Evolutionary conservation across 1,284 basidiomycete species (phyloP).

Genomic region (Porodaedalea pini): DNA sequence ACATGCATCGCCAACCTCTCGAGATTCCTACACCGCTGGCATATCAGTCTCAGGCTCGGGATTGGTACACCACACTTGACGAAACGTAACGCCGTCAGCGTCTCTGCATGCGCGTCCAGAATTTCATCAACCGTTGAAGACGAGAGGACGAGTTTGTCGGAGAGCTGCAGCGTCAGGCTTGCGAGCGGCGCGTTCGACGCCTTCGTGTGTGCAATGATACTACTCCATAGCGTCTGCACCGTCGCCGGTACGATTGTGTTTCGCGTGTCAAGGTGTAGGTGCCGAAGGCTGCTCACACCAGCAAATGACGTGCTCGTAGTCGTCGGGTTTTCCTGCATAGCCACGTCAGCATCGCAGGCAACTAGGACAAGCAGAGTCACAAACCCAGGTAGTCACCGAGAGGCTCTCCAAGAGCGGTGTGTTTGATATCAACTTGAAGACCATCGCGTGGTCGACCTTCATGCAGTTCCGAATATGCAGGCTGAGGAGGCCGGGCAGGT

Average conservation of each 20-base stretch:
- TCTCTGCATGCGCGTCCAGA: slow-evolving; percentile 40
- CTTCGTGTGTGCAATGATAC: slow-evolving; percentile 3
- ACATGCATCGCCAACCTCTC: slow-evolving; percentile 50
- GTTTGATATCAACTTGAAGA: slow-evolving; percentile 44
- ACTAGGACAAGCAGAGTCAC: slow-evolving; percentile 23
- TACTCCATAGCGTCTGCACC: slow-evolving; percentile 2
- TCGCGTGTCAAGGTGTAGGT: slow-evolving; percentile 7
- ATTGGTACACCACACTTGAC: slow-evolving; percentile 42
- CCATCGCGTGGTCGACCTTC: slow-evolving; percentile 46
- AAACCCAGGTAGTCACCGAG: slow-evolving; percentile 54
- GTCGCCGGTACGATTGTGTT: slow-evolving; percentile 2
- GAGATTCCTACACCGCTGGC: slow-evolving; percentile 41
- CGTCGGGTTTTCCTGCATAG: slow-evolving; percentile 38
- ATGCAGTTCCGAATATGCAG: slow-evolving; percentile 59
- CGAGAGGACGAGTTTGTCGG: slow-evolving; percentile 40
- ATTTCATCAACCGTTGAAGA: slow-evolving; percentile 42
- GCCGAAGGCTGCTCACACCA: not conserved
- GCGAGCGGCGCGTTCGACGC: slow-evolving; percentile 31
- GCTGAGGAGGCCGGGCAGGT: slow-evolving; percentile 49
- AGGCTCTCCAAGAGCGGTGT: slow-evolving; percentile 55
- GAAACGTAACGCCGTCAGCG: slow-evolving; percentile 45
- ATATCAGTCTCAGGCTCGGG: slow-evolving; percentile 41
- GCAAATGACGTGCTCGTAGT: not conserved
- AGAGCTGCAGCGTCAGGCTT: slow-evolving; percentile 49
- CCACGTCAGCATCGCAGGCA: not conserved